Percentiles rank a stretch among this genome's conserved stretches.
phyloP scores from a whole-genome alignment of 257 asterid genomes.

The Salvia rosmarinus region DNA sequence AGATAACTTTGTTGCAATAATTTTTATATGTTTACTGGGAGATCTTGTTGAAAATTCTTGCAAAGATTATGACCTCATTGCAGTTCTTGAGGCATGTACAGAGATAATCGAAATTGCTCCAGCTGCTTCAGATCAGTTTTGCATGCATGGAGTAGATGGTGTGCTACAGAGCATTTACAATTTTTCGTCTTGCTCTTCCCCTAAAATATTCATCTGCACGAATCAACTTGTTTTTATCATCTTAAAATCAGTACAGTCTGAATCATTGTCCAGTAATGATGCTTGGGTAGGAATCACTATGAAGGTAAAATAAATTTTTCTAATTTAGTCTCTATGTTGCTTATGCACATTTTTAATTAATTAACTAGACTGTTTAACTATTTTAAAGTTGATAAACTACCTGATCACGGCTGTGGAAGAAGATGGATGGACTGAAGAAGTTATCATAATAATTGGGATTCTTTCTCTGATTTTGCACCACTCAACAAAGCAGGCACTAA shows the following conservation, averaged over 20 bases:
- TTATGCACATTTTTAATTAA: slow-evolving; percentile 8
- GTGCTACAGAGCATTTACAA: slow-evolving; percentile 53
- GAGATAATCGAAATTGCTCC: slow-evolving; percentile 63
- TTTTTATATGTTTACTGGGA: slow-evolving; percentile 59
- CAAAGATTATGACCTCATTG: slow-evolving; percentile 58
- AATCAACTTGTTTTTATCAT: slow-evolving; percentile 55
- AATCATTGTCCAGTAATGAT: slow-evolving; percentile 57
- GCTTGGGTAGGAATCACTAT: slow-evolving; percentile 68
- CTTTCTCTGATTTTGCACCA: slow-evolving; percentile 77
- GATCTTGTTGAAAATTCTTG: slow-evolving; percentile 55
- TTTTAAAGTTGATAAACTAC: slow-evolving; percentile 62
- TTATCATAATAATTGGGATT: slow-evolving; percentile 53
- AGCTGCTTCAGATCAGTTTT: slow-evolving; percentile 74
- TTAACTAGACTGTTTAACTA: slow-evolving; percentile 15
- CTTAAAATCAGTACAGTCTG: slow-evolving; percentile 60
- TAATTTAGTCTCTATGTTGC: background rate
- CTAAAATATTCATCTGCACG: slow-evolving; percentile 50
- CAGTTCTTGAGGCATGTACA: slow-evolving; percentile 54
- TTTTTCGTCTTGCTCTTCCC: slow-evolving; percentile 45
- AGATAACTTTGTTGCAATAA: slow-evolving; percentile 61
- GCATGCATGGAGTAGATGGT: slow-evolving; percentile 65
- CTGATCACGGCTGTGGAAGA: slow-evolving; percentile 49
- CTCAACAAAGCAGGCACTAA: slow-evolving; percentile 62
- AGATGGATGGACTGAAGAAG: slow-evolving; percentile 67
- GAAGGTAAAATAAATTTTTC: slow-evolving; percentile 49